Evolutionary conservation across 2,329 filamentous ascomycete species (phyloP).

Genomic region (Xylaria sp.): DNA sequence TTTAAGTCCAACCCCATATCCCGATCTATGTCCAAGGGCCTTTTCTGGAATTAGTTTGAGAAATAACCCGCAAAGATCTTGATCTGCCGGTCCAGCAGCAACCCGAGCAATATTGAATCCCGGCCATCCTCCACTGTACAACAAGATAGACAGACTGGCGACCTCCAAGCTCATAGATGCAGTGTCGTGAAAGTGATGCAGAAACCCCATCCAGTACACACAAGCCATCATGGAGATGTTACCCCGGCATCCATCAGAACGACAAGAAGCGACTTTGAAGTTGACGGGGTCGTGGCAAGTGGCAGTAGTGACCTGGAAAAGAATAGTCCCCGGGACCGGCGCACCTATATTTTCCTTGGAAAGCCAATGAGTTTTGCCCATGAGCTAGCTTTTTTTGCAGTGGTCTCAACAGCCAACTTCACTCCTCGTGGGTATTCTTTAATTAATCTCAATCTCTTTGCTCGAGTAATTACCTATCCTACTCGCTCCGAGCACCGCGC

Average conservation of each 20-base stretch:
- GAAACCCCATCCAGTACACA: background rate
- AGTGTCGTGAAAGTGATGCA: background rate
- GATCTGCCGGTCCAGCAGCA: slow-evolving; percentile 2
- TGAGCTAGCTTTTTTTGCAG: slow-evolving; percentile 44
- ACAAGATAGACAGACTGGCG: slow-evolving; percentile 6
- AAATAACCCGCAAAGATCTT: background rate
- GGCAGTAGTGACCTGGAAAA: slow-evolving; percentile 41
- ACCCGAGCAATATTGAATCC: slow-evolving; percentile 13
- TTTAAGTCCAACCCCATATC: slow-evolving; percentile 3
- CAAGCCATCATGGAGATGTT: background rate
- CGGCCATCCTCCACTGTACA: background rate
- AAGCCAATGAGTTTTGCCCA: slow-evolving; percentile 44
- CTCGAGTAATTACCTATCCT: background rate
- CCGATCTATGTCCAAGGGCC: background rate
- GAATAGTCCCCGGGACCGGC: slow-evolving; percentile 31
- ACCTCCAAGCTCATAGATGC: background rate
- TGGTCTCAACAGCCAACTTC: slow-evolving; percentile 48
- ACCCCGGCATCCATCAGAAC: background rate
- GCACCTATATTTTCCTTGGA: slow-evolving; percentile 44
- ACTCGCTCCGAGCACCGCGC: background rate
- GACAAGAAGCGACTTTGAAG: slow-evolving; percentile 6
- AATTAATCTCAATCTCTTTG: background rate
- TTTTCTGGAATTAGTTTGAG: background rate
- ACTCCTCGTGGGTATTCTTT: slow-evolving; percentile 43
- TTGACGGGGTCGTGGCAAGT: slow-evolving; percentile 36